These are phyloP conservation scores for Chlorencoelia australis DNA, from an alignment of 2,329 filamentous ascomycete genomes.

Conservation along the genomic window DNA sequence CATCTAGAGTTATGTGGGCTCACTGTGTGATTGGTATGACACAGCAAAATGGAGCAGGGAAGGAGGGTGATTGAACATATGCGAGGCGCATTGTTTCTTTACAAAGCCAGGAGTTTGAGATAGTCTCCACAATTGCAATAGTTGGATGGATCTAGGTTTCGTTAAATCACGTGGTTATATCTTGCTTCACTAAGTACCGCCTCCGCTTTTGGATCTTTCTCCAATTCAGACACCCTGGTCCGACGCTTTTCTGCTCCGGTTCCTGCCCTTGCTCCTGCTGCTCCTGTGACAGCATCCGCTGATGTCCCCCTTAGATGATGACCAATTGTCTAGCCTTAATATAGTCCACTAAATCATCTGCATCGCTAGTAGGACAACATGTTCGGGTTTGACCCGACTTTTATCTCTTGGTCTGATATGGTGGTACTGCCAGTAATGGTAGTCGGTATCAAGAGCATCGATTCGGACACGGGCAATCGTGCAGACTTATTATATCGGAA, in stretches of 20 bases:
- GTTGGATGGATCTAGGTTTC: not conserved
- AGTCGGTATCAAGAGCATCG: constrained; percentile 1
- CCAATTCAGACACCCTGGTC: not conserved
- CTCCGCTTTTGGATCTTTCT: not conserved
- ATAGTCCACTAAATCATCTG: not conserved
- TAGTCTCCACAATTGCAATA: not conserved
- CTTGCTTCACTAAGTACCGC: not conserved
- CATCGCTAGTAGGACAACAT: not conserved
- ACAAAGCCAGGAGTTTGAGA: not conserved
- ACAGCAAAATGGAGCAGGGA: not conserved
- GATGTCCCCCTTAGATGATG: not conserved
- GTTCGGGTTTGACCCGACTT: not conserved
- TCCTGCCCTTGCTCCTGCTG: not conserved
- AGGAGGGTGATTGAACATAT: not conserved
- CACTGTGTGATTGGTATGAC: not conserved
- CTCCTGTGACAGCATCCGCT: not conserved
- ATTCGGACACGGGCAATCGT: not conserved
- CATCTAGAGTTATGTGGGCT: not conserved
- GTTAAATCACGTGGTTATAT: not conserved
- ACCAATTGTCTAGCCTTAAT: not conserved
- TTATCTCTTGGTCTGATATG: not conserved
- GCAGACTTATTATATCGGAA: constrained; percentile 2
- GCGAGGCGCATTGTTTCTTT: not conserved
- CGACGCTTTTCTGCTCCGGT: not conserved
- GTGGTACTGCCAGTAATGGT: not conserved